phyloP scores from a whole-genome alignment of 768 basidiomycete genomes.

The Leucocoprinus sp. region DNA sequence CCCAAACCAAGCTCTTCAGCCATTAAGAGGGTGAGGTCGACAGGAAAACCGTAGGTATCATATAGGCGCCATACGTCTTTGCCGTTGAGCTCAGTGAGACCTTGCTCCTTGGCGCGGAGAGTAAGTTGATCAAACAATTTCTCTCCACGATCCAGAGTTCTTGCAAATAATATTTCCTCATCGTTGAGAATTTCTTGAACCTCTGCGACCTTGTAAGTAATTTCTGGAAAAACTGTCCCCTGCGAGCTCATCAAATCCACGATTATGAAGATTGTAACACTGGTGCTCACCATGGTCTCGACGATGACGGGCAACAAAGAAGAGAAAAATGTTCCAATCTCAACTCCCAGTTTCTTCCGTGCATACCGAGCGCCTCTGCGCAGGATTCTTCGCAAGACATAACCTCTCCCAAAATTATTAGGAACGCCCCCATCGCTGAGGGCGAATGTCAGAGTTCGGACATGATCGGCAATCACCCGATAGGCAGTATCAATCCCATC shows the following conservation, averaged over 20 bases:
- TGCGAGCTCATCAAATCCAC: conserved; percentile 22
- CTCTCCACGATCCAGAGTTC: conserved; percentile 96
- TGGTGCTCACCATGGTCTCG: conserved; percentile 69
- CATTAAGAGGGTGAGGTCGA: conserved; percentile 94
- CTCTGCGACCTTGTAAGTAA: conserved; percentile 71
- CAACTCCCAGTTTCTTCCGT: conserved; percentile 87
- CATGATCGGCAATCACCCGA: conserved; percentile 94
- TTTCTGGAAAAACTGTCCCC: conserved; percentile 89
- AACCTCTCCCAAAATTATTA: conserved; percentile 93
- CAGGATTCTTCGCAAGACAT: conserved; percentile 91
- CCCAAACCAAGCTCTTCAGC: conserved; percentile 84
- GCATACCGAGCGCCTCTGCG: conserved; percentile 93
- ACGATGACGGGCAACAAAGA: conserved; percentile 84
- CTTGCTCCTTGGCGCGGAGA: conserved; percentile 51
- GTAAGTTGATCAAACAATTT: conserved; percentile 91
- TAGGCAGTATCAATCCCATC: conserved; percentile 98
- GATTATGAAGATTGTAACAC: background rate
- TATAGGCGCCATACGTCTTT: conserved; percentile 96
- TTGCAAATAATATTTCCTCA: conserved; percentile 94
- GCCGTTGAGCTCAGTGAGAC: conserved; percentile 64
- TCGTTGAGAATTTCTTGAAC: conserved; percentile 95
- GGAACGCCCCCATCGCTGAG: conserved; percentile 95
- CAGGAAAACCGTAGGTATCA: conserved; percentile 98
- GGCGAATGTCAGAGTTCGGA: conserved; percentile 91
- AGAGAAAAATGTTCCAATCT: conserved; percentile 93